Conservation (phyloP, 306 rosid species). For the Alnus rubra region DNA sequence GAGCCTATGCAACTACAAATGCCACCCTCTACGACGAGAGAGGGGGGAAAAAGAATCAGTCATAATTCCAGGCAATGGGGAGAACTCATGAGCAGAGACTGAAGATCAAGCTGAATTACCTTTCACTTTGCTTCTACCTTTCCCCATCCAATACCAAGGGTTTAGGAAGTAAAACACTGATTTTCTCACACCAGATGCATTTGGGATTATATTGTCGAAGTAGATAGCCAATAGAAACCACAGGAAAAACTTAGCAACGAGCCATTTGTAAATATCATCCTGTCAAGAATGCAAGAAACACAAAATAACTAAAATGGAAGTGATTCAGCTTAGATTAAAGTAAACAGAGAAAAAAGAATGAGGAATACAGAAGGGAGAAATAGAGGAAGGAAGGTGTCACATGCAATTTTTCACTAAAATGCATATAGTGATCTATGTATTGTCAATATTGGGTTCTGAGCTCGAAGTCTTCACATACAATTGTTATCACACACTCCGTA, state of each 20-base stretch:
- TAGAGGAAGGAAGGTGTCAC: background rate
- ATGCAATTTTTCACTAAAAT: background rate
- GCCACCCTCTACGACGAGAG: conserved; percentile 60
- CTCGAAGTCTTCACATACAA: conserved; percentile 49
- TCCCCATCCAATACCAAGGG: conserved; percentile 77
- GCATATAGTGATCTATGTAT: background rate
- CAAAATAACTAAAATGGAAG: conserved; percentile 1
- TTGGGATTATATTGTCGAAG: conserved; percentile 83
- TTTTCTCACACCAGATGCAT: conserved; percentile 85
- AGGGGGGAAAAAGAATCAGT: conserved; percentile 21
- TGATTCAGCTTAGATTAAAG: conserved; percentile 13
- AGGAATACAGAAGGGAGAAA: conserved; percentile 16
- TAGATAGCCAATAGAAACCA: conserved; percentile 62
- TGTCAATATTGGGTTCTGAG: conserved; percentile 13
- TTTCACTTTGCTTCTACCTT: conserved; percentile 68
- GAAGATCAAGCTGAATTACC: conserved; percentile 43
- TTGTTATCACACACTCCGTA: conserved; percentile 56
- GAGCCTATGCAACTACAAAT: conserved; percentile 68
- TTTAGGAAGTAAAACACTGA: conserved; percentile 65
- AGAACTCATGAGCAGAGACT: conserved; percentile 20
- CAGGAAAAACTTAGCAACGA: conserved; percentile 60
- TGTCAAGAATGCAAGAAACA: conserved; percentile 43
- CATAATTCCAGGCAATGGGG: conserved; percentile 17
- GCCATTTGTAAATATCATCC: conserved; percentile 74
- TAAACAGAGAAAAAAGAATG: conserved; percentile 14